Evolutionary conservation across 1,284 basidiomycete species (phyloP).

Genomic region (Cutaneotrichosporon curvatum): DNA sequence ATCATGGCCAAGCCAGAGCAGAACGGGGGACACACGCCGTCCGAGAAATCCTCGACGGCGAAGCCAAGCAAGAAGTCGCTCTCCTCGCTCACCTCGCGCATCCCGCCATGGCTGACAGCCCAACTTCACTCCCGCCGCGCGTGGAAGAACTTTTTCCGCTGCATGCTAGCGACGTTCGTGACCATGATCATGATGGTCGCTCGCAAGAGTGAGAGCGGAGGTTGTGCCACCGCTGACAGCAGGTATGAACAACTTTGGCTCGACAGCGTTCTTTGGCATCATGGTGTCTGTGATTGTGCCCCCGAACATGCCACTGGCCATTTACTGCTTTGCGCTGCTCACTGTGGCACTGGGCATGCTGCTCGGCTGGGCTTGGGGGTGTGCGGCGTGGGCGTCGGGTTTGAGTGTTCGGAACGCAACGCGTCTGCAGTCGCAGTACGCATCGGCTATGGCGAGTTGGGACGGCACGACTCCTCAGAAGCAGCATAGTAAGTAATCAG

Average conservation of each 20-base stretch:
- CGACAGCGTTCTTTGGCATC: conserved; percentile 30
- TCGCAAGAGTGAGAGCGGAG: conserved; percentile 15
- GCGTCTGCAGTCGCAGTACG: background rate
- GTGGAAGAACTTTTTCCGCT: conserved; percentile 42
- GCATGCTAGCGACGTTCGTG: conserved; percentile 32
- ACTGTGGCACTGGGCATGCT: conserved; percentile 57
- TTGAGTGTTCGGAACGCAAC: conserved; percentile 51
- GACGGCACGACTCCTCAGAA: too few species aligned
- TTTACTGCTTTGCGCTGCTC: conserved; percentile 45
- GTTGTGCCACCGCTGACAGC: background rate
- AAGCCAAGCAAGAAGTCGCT: too few species aligned
- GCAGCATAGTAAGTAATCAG: background rate
- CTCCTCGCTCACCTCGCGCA: background rate
- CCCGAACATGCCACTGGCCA: conserved; percentile 35
- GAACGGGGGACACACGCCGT: too few species aligned
- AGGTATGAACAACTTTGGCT: background rate
- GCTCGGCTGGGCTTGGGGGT: conserved; percentile 68
- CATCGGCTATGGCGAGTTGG: too few species aligned
- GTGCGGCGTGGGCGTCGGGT: conserved; percentile 62
- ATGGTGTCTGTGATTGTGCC: conserved; percentile 38
- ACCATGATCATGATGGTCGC: conserved; percentile 32
- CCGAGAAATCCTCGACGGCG: too few species aligned
- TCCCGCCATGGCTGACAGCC: conserved; percentile 23
- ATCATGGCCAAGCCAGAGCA: too few species aligned
- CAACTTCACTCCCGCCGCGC: conserved; percentile 22